Evolutionary conservation across 2,329 filamentous ascomycete genomes (phyloP), one percentile per base, ranked within the genome.

Genomic region (Nemania sp.): DNA sequence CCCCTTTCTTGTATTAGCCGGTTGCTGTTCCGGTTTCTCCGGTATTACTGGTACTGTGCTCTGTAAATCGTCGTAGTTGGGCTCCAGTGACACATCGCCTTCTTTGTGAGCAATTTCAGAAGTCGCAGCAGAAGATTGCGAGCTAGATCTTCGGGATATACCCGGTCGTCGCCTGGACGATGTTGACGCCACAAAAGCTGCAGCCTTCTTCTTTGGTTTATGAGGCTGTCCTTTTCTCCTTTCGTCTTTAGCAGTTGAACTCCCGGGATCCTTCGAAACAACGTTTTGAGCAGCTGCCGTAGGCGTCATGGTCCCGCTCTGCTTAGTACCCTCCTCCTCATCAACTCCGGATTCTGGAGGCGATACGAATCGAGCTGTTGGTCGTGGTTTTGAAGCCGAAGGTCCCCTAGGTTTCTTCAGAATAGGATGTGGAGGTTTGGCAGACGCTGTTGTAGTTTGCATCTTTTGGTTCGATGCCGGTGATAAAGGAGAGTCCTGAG

Each of bases 361-460:
- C 18, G 86, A 86, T 7, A 85, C 83, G 72, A 90, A 89, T n/a
- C 87, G 85, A 62, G 88, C 87, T 8, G 87, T 89, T n/a, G 86
- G 87, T 22, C 85, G 82, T 13, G 86, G 84, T 5, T 86, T 86
- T 18, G 82, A 83, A 22, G 80, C 78, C 32, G 86, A 87, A 64
- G 86, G 85, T 15, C 84, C 84, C 72, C 86, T 82, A 52, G 83
- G 79, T 76, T 89, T 90, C 75, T 89, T 89, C 66, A 90, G 74
- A 61, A 90, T 90, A 0, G 88, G 87, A 71, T 88, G 85, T 4
- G 84, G 82, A 7, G 83, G 81, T 64, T 83, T 82, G 15, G 82
- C 80, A 10, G 85, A 84, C 11, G 83, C 84, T 15, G 81, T 78
- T 24, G 77, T 71, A 49, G 73, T 63, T 62, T 74, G 70, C 32